Percentiles rank a stretch among this genome's conserved stretches.
Evolutionary conservation across 768 basidiomycete genomes (phyloP).

Genomic region (Rhizopogon roseolus): DNA sequence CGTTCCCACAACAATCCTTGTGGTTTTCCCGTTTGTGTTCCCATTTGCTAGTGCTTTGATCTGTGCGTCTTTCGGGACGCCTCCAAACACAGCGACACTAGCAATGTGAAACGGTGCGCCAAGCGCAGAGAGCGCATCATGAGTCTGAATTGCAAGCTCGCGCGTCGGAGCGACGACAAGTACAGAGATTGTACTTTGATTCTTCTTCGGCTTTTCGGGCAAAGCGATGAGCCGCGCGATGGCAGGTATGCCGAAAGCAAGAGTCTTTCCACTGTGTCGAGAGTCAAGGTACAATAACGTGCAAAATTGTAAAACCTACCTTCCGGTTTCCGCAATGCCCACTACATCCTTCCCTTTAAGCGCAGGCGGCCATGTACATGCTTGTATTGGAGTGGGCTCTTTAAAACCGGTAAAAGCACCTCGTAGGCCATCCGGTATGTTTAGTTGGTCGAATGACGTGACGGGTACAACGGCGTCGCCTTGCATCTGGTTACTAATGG

Average conservation of each 20-base stretch:
- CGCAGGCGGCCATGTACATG: conserved; percentile 90
- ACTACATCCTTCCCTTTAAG: conserved; percentile 82
- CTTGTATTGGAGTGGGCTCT: conserved; percentile 92
- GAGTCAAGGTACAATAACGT: background rate
- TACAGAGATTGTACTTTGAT: conserved; percentile 43
- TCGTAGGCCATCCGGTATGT: conserved; percentile 58
- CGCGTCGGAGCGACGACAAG: conserved; percentile 93
- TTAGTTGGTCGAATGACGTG: conserved; percentile 69
- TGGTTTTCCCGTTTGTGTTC: conserved; percentile 44
- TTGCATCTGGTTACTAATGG: conserved; percentile 53
- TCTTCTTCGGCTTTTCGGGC: conserved; percentile 25
- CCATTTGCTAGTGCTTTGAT: conserved; percentile 58
- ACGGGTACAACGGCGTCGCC: conserved; percentile 54
- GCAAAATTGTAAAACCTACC: conserved; percentile 32
- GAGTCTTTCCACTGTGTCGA: conserved; percentile 78
- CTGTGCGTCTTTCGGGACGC: conserved; percentile 88
- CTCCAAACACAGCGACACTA: conserved; percentile 89
- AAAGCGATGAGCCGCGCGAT: conserved; percentile 57
- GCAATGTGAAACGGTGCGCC: conserved; percentile 72
- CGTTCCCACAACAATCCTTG: conserved; percentile 88
- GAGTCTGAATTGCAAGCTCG: conserved; percentile 94
- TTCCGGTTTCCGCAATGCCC: conserved; percentile 96
- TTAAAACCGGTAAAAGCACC: conserved; percentile 67
- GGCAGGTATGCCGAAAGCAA: conserved; percentile 93
- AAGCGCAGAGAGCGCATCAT: conserved; percentile 71